A percentile compares a stretch with the other conserved stretches of the same genome.
Evolutionary conservation across 1,139 yeast genomes (phyloP).

Genomic region (Kurtzmaniella quercitrusa): DNA sequence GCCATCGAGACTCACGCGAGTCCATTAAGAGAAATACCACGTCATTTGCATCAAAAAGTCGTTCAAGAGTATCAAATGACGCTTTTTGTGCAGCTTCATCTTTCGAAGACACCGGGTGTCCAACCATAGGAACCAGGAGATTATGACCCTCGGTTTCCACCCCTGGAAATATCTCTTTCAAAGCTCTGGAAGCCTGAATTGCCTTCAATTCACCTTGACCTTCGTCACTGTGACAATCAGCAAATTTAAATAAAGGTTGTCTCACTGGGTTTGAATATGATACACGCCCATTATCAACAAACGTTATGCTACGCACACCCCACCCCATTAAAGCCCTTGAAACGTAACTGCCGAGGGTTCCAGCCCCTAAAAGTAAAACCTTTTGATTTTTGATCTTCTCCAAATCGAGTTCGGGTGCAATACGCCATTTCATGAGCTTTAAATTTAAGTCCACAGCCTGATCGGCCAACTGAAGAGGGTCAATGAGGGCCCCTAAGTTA

Average conservation of each 20-base stretch:
- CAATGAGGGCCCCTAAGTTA: conserved; percentile 73
- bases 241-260: conserved; percentile 78
- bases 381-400: conserved; percentile 56
- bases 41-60: conserved; percentile 67
- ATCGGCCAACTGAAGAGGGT: conserved; percentile 77
- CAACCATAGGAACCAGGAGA: conserved; percentile 91
- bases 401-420: conserved; percentile 76
- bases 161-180: conserved; percentile 73
- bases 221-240: conserved; percentile 64
- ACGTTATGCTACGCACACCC: conserved; percentile 84
- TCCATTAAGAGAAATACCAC: conserved; percentile 80
- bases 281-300: conserved; percentile 85
- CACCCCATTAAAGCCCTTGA: conserved; percentile 84
- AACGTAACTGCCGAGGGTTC: conserved; percentile 92
- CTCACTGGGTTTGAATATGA: conserved; percentile 94
- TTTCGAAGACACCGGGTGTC: conserved; percentile 56
- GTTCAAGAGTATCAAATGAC: conserved; percentile 49
- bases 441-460: conserved; percentile 91
- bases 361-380: conserved; percentile 87
- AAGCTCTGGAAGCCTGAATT: conserved; percentile 64
- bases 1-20: conserved; percentile 93
- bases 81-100: conserved; percentile 45
- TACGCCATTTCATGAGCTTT: conserved; percentile 94
- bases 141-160: conserved; percentile 59
- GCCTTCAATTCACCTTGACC: conserved; percentile 71